Conservation (phyloP, 2,329 filamentous ascomycete species). For the Thielaviopsis ethacetica region DNA sequence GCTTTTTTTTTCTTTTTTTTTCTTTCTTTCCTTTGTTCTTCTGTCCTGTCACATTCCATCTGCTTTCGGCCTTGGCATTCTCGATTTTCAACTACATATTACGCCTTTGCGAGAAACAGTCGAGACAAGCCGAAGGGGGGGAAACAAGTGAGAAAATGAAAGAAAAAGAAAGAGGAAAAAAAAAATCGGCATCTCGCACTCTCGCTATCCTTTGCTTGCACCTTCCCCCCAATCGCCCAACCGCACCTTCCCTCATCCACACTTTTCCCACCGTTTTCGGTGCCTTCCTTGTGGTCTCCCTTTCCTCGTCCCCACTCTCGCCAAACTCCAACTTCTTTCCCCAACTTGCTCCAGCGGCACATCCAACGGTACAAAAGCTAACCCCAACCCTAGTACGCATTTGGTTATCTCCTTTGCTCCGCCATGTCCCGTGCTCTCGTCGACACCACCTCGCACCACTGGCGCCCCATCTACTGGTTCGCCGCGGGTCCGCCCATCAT, state of each 20-base stretch:
- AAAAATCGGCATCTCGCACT: no score
- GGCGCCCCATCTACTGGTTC: slow-evolving; percentile 84
- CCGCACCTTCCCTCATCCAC: background rate
- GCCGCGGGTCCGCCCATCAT: slow-evolving; percentile 64
- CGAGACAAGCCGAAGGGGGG: background rate
- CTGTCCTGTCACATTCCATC: background rate
- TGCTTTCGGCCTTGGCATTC: no score
- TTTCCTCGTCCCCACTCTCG: no score
- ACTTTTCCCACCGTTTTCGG: background rate
- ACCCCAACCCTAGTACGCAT: slow-evolving; percentile 31
- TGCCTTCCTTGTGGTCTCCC: no score
- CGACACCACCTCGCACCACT: slow-evolving; percentile 60
- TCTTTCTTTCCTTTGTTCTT: no score
- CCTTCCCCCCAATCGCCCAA: no score
- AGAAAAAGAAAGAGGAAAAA: no score
- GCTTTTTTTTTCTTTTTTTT: slow-evolving; percentile 5
- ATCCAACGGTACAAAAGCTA: no score
- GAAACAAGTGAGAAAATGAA: no score
- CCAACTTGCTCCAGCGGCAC: no score
- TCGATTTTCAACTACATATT: background rate
- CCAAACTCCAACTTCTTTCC: no score
- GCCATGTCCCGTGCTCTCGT: slow-evolving; percentile 51
- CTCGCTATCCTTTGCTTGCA: no score
- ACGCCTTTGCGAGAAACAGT: background rate
- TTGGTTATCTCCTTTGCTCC: slow-evolving; percentile 46